These are phyloP conservation scores for Penicillium hordei DNA, from an alignment of 2,329 filamentous ascomycete genomes.

Conservation along the genomic window DNA sequence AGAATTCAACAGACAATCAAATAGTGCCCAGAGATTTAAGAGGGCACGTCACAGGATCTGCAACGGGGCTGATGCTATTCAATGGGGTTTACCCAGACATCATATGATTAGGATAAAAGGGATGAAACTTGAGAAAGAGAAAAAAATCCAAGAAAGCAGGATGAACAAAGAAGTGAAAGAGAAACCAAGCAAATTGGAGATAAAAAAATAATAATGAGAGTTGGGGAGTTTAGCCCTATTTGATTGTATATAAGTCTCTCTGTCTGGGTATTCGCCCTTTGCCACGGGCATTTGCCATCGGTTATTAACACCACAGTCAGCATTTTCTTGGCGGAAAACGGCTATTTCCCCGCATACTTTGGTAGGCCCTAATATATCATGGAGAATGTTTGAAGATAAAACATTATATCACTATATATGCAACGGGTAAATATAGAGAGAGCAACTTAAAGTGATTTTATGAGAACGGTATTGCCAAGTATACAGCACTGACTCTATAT, in stretches of 20 bases:
- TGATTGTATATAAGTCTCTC: background rate
- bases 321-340: conserved; percentile 2
- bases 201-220: background rate
- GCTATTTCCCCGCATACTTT: conserved; percentile 1
- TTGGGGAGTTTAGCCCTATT: background rate
- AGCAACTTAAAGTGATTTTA: no score
- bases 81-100: conserved; percentile 11
- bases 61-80: conserved; percentile 16
- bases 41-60: conserved; percentile 14
- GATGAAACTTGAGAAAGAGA: background rate
- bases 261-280: background rate
- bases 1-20: background rate
- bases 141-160: background rate
- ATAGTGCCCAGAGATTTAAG: background rate
- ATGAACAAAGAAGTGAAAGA: background rate
- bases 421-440: no score
- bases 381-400: no score
- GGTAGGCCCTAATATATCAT: no score
- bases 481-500: background rate
- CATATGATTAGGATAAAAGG: conserved; percentile 7
- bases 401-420: no score
- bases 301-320: conserved; percentile 7
- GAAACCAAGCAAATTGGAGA: background rate
- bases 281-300: conserved; percentile 1
- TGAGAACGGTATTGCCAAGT: background rate